Evolutionary conservation across 208 protist genomes (phyloP), one percentile per base, ranked within the genome.

Genomic region (Wallacemonas sp.): DNA sequence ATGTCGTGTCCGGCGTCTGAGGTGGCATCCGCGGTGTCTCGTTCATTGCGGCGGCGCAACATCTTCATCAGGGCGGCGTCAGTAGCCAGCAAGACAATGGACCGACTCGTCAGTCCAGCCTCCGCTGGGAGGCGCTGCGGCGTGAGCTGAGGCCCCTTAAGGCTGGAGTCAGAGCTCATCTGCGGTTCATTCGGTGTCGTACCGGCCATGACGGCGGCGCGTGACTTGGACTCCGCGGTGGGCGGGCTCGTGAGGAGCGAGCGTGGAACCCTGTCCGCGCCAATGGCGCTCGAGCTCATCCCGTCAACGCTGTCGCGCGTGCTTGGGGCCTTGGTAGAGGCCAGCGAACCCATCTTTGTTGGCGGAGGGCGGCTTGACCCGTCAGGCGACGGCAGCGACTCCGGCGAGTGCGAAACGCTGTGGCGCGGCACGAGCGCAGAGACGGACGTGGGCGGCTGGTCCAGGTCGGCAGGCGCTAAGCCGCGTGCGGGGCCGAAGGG

Each of bases 51-150:
- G 4, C 24, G 50, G 29, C 24, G 30, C 50, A 33, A 9, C 50
- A 57, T 39, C 50, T 41, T 57, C 13, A 32, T 57, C 12, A 57
- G 32, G 4, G 50, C 50, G 17, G 38, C 50, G 29, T 57, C 50
- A 3, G 50, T 57, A 4, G 50, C 50, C 0, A 57, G 9, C 4
- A 57, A 32, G 13, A 57, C 50, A n/a, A 57, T 57, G 29, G 50
- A 57, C 30, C 50, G 50, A 32, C 30, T 57, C n/a, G 50, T 57
- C 5, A 57, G 50, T 3, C 50, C 50, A 6, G 50, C 50, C 50
- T 57, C 50, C 10, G 50, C 50, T 19, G 50, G 50, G 30, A 57
- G 50, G 17, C 30, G 50, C 50, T 57, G 50, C 32, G 50, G 50
- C 29, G 50, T 57, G 9, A 57, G 50, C 50, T 57, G 42, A 21